phyloP scores from a whole-genome alignment of 768 basidiomycete species.

The Tremella fuciformis region DNA sequence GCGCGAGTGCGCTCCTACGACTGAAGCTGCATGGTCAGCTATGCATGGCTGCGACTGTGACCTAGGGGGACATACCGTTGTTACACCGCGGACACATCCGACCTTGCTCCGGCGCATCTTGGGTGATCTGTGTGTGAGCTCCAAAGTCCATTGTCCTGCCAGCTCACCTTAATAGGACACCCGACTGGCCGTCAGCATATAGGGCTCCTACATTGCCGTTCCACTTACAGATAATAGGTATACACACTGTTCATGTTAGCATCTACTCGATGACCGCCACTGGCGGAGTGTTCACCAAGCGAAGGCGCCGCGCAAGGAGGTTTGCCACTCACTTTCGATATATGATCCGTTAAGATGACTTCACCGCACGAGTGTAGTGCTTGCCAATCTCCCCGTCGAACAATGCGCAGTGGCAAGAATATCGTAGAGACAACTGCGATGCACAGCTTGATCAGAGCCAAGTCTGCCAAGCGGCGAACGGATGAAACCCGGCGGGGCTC shows the following conservation, averaged over 20 bases:
- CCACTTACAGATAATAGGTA: slow-evolving; percentile 44
- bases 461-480: no score
- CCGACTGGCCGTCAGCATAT: slow-evolving; percentile 26
- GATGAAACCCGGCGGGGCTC: no score
- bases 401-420: no score
- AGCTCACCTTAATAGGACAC: slow-evolving; percentile 39
- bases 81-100: slow-evolving; percentile 42
- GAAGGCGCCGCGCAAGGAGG: no score
- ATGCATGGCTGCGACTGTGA: neutral
- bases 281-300: no score
- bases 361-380: no score
- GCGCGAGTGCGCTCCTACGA: slow-evolving; percentile 29
- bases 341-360: no score
- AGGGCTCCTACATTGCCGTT: neutral
- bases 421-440: no score
- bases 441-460: no score
- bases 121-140: slow-evolving; percentile 26
- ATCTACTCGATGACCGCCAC: no score
- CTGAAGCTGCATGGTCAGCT: slow-evolving; percentile 24
- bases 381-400: no score
- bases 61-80: slow-evolving; percentile 29
- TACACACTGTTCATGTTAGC: slow-evolving; percentile 39
- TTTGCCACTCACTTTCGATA: no score
- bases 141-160: neutral
- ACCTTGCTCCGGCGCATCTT: slow-evolving; percentile 31